These are phyloP conservation scores for Debaryomycetaceae sp. DNA, from an alignment of 1,139 yeast genomes.

Conservation along the genomic window DNA sequence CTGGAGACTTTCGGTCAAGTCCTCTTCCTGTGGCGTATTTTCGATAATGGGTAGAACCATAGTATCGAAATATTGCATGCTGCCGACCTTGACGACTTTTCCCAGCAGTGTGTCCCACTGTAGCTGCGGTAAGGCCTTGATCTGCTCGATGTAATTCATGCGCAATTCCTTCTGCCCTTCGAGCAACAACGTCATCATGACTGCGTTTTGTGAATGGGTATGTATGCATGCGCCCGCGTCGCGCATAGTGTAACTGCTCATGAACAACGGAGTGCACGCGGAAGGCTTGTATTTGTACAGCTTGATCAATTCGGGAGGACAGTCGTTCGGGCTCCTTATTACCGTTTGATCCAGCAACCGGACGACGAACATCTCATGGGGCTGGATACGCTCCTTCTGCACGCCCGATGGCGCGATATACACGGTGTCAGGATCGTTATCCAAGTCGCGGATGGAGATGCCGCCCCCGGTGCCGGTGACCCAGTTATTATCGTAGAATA, in stretches of 20 bases:
- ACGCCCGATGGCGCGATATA: conserved; percentile 93
- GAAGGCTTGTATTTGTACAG: conserved; percentile 61
- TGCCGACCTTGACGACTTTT: conserved; percentile 51
- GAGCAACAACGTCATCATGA: conserved; percentile 63
- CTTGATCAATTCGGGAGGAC: conserved; percentile 28
- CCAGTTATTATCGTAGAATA: conserved; percentile 78
- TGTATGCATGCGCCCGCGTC: conserved; percentile 91
- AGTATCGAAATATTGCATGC: conserved; percentile 62
- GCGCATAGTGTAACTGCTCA: conserved; percentile 62
- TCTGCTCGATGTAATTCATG: conserved; percentile 79
- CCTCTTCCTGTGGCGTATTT: conserved; percentile 82
- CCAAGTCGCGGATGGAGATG: conserved; percentile 60
- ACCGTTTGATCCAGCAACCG: conserved; percentile 44
- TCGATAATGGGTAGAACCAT: conserved; percentile 83
- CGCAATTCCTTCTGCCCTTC: conserved; percentile 51
- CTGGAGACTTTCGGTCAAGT: conserved; percentile 58
- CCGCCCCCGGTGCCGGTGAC: conserved; percentile 98
- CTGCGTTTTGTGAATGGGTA: conserved; percentile 87
- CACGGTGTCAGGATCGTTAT: conserved; percentile 34
- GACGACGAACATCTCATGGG: conserved; percentile 75
- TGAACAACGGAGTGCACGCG: conserved; percentile 85
- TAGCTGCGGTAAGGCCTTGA: conserved; percentile 72
- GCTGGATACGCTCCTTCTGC: conserved; percentile 80
- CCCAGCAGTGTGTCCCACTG: conserved; percentile 21
- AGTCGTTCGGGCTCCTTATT: conserved; percentile 46